Conservation (phyloP, 2,329 filamentous ascomycete species). For the Pestalotiopsis sp. region DNA sequence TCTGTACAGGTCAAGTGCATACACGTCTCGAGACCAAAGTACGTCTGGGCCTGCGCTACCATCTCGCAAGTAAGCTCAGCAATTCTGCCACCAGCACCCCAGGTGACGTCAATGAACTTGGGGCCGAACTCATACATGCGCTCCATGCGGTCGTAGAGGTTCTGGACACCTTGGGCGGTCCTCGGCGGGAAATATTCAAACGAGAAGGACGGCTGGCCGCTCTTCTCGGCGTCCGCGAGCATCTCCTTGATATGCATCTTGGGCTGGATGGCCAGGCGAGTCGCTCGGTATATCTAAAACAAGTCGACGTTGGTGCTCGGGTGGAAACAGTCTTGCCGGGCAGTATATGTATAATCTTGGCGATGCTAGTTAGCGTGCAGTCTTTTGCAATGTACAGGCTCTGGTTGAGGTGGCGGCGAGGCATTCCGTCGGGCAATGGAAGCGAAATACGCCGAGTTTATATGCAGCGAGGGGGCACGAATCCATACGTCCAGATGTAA, state of each 20-base stretch:
- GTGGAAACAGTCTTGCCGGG: neutral
- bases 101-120: constrained; percentile 97
- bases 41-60: constrained; percentile 92
- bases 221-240: constrained; percentile 76
- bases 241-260: constrained; percentile 96
- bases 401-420: neutral
- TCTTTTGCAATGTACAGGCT: neutral
- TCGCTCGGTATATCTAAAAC: neutral
- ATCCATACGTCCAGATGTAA: neutral
- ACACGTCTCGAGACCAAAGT: constrained; percentile 95
- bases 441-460: neutral
- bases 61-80: constrained; percentile 96
- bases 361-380: neutral
- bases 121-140: constrained; percentile 95
- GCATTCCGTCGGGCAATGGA: neutral
- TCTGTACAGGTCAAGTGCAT: constrained; percentile 99
- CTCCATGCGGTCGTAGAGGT: constrained; percentile 99
- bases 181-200: constrained; percentile 99
- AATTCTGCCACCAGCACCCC: constrained; percentile 91
- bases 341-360: neutral
- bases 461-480: neutral
- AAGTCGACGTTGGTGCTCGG: neutral
- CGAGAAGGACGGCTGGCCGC: constrained; percentile 85
- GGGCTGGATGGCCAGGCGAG: constrained; percentile 22
- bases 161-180: constrained; percentile 95